Evolutionary conservation across 1,139 yeast genomes (phyloP), one percentile per base, ranked within the genome.

Genomic region (Kluyveromyces marxianus): DNA sequence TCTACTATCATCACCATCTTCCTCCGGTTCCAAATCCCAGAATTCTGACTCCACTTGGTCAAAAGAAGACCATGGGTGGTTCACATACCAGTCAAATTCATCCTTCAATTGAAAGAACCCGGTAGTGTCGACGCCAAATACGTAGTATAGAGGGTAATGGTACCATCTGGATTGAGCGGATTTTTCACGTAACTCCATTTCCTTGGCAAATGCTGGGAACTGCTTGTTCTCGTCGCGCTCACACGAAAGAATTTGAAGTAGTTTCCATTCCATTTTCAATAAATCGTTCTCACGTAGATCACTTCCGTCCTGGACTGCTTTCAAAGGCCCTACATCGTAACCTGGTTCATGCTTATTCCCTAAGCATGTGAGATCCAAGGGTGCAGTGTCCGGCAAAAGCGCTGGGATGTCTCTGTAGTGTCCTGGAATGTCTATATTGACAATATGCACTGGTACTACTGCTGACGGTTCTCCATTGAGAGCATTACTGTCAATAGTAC

Each of bases 101-200:
- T 53, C 51, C 34, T 48, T 46, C 25, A 60, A 41, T 35, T 52
- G 45, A 47, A 57, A 62, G 44, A 46, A 62, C 2, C 63, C 62
- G 5, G 44, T 39, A 25, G 51, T 49, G 46, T 60, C 66, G 8
- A 49, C 46, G 5, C 62, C 61, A 31, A 59, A 55, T 4, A 56
- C n/a, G 39, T 53, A 54, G 50, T 57, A 55, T 27, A 56, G 35
- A 5, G 57, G 14, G 42, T 54, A 52, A 45, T 61, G 62, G 29
- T 47, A 42, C 34, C 42, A 43, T 7, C 46, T 44, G 1, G 54
- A 38, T 24, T 42, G 25, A 8, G 45, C 35, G 3, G 45, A 39
- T 36, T 50, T 41, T 42, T 60, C 62, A 28, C 52, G 44, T 35
- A 50, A 53, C 39, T 62, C 60, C 34, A 62, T 48, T 42, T 59